Evolutionary conservation across 108 stramenopile species (phyloP).

Genomic region (Pseudonitzschia delicatissima): DNA sequence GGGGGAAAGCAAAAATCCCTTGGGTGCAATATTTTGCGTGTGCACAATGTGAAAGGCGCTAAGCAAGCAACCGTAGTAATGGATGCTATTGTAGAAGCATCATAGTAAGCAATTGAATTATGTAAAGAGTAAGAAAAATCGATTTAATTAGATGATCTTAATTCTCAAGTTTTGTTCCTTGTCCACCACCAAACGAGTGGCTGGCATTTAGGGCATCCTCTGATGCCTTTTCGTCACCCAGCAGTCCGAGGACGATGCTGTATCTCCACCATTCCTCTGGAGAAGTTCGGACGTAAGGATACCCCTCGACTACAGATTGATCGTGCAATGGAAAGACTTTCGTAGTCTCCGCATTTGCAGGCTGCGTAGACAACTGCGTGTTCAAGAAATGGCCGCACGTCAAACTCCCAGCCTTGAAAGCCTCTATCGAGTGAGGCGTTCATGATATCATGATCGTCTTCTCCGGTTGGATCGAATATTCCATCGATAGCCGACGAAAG

Average conservation of each 20-base stretch:
- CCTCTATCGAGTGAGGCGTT: constrained; percentile 11
- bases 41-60: constrained; percentile 86
- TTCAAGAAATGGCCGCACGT: constrained; percentile 70
- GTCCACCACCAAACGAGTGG: constrained; percentile 61
- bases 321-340: constrained; percentile 63
- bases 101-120: background rate
- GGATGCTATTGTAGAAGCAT: constrained; percentile 61
- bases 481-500: constrained; percentile 47
- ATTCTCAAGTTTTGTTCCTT: constrained; percentile 42
- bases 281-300: constrained; percentile 74
- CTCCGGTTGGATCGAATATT: constrained; percentile 30
- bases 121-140: background rate
- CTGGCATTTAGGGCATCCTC: constrained; percentile 73
- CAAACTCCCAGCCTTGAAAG: constrained; percentile 65
- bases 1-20: constrained; percentile 13
- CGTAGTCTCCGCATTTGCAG: constrained; percentile 63
- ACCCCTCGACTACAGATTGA: constrained; percentile 80
- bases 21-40: constrained; percentile 80
- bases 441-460: constrained; percentile 30
- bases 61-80: constrained; percentile 68
- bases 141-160: background rate
- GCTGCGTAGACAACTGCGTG: constrained; percentile 73
- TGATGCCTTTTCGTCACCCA: constrained; percentile 81
- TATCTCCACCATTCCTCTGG: constrained; percentile 86
- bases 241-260: constrained; percentile 61